Evolutionary conservation across 352 stramenopile species (phyloP).

Genomic region (Pythium brachiatum): DNA sequence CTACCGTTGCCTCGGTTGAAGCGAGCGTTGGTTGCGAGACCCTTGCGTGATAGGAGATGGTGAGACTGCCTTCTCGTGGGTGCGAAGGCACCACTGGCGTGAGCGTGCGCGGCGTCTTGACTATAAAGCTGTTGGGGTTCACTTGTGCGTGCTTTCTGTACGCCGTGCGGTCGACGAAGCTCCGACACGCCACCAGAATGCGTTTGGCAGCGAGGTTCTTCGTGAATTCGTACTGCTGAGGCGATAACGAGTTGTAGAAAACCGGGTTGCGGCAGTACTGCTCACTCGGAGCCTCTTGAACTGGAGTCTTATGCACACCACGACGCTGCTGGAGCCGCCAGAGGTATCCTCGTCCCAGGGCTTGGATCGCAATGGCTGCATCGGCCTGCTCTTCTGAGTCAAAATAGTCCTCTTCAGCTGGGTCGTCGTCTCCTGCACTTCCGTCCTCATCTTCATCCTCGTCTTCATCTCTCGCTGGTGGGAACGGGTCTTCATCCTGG

Average conservation of each 20-base stretch:
- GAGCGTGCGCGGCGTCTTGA: slow-evolving; percentile 10
- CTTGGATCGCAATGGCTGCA: slow-evolving; percentile 7
- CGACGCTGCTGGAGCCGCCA: background rate
- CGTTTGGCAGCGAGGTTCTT: slow-evolving; percentile 18
- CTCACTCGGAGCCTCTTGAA: background rate
- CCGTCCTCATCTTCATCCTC: background rate
- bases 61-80: background rate
- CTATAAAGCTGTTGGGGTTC: background rate
- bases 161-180: background rate
- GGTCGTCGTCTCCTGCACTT: too few relatives aligned
- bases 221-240: background rate
- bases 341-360: slow-evolving; percentile 8
- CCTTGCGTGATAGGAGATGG: background rate
- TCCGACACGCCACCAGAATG: slow-evolving; percentile 17
- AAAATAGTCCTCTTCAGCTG: background rate
- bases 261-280: background rate
- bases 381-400: background rate
- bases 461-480: background rate
- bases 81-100: background rate
- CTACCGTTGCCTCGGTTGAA: background rate
- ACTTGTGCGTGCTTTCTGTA: background rate
- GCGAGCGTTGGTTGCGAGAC: background rate
- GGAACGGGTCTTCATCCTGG: background rate
- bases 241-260: background rate
- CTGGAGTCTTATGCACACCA: background rate